Evolutionary conservation across 2,329 filamentous ascomycete species (phyloP), one percentile per base, ranked within the genome.

Genomic region (Neofusicoccum ribis): DNA sequence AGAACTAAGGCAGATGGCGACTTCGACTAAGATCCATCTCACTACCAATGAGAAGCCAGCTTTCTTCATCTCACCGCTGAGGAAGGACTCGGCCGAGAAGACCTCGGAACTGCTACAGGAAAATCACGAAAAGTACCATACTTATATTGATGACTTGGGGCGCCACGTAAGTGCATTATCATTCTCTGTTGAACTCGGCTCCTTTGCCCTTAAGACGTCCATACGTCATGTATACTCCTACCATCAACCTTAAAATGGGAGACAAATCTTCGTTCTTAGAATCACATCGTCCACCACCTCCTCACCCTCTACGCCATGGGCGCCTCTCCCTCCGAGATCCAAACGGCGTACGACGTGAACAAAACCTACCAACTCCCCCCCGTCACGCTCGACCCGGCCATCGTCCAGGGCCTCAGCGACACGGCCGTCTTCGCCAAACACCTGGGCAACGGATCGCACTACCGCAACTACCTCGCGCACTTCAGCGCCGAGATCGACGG

Each of bases 281-380:
- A 97, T 74, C 93, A 97, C 72, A 91, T 95, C 67, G 84, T 84
- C 3, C 93, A 97, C 70, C 88, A 92, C 41, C 78, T 96, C 5
- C 84, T 96, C 11, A 88, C 88, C 15, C 80, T 95, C 36, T 96
- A 89, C 74, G 90, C 90, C 39, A 86, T 95, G 1, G 89, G 89
- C 0, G 92, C 91, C 7, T 78, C 84, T 0, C 75, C 88, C 0
- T 74, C 82, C 0, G 75, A 85, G 17, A 82, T 97, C 3, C 82
- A 88, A 70, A 78, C 78, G 9, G 88, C 84, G 15, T 97, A 91
- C 73, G 81, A 88, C 49, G 74, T 78, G 49, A 93, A 94, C 75
- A 79, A 78, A 3, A 72, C 73, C 4, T 93, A 94, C 72, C 93
- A 97, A 73, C 80, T 86, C 3, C 81, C 84, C 0, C 77, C 77